phyloP scores from a whole-genome alignment of 371 early-diverging fungal genomes.

The Mortierella sp. region DNA sequence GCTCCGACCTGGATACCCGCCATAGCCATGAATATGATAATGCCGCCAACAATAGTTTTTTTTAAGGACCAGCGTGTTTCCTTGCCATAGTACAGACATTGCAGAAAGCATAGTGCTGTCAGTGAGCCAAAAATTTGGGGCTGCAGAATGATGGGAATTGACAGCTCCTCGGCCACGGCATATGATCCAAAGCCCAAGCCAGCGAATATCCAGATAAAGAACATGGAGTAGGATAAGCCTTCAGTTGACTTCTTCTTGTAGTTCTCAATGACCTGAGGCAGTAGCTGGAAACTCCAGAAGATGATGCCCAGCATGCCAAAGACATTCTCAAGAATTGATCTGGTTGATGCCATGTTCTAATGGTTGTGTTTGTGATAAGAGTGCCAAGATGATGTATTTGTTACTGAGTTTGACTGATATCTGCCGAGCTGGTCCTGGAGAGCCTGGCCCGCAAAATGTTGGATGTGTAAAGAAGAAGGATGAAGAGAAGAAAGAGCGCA shows the following conservation, averaged over 20 bases:
- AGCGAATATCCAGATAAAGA: conserved; percentile 64
- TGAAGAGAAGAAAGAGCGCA: not conserved
- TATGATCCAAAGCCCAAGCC: conserved; percentile 63
- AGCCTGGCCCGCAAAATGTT: too few species aligned
- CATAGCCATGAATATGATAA: conserved; percentile 6
- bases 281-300: conserved; percentile 71
- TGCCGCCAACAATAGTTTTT: not conserved
- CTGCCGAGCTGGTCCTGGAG: too few species aligned
- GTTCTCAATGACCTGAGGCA: conserved; percentile 62
- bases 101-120: conserved; percentile 57
- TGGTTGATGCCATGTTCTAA: not conserved
- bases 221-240: conserved; percentile 63
- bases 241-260: conserved; percentile 58
- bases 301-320: conserved; percentile 68
- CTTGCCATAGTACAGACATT: conserved; percentile 62
- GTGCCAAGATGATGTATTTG: too few species aligned
- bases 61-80: conserved; percentile 15
- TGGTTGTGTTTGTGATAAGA: not conserved
- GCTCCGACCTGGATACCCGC: conserved; percentile 34
- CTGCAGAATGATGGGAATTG: conserved; percentile 66
- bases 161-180: conserved; percentile 60
- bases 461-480: too few species aligned
- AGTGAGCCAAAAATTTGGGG: conserved; percentile 66
- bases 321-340: conserved; percentile 57
- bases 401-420: too few species aligned